Conservation (phyloP, 2,329 filamentous ascomycete species). For the Xylaria sp. region DNA sequence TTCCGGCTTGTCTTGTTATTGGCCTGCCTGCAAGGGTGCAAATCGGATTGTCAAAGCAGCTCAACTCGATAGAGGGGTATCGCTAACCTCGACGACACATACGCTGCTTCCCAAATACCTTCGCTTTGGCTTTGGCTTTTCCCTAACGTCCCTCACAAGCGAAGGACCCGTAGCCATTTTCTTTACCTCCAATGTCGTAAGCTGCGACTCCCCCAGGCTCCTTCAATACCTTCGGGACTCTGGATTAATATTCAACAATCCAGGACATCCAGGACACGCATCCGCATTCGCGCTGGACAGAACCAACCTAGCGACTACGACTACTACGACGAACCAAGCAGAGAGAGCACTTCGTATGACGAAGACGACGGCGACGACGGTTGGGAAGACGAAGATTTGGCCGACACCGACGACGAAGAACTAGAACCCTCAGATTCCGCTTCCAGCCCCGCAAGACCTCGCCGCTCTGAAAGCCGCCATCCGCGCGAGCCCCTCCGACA, state of each 20-base stretch:
- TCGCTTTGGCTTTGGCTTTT: conserved; percentile 54
- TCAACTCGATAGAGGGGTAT: conserved; percentile 10
- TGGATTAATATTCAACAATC: conserved; percentile 24
- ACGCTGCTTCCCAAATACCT: too few relatives aligned
- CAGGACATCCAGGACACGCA: conserved; percentile 25
- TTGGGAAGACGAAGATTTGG: conserved; percentile 23
- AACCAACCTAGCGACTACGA: conserved; percentile 14
- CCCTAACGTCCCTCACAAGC: conserved; percentile 53
- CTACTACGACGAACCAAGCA: conserved; percentile 21
- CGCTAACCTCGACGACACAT: not conserved
- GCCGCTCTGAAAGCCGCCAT: conserved; percentile 42
- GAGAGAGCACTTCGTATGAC: conserved; percentile 32
- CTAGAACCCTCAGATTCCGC: conserved; percentile 65
- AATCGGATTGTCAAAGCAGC: conserved; percentile 5
- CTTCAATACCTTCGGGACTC: conserved; percentile 22
- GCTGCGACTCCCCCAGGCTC: conserved; percentile 37
- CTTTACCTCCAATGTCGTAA: conserved; percentile 52
- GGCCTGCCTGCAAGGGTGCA: not conserved
- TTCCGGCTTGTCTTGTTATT: not conserved
- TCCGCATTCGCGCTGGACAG: conserved; percentile 14
- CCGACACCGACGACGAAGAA: conserved; percentile 50
- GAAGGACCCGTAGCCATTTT: conserved; percentile 46
- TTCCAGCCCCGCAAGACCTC: conserved; percentile 49
- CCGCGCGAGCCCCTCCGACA: conserved; percentile 44
- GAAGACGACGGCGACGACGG: conserved; percentile 52